A percentile compares a stretch with the other conserved stretches of the same genome.
phyloP scores from a whole-genome alignment of 2,329 filamentous ascomycete species.

The Helotiales sp. region DNA sequence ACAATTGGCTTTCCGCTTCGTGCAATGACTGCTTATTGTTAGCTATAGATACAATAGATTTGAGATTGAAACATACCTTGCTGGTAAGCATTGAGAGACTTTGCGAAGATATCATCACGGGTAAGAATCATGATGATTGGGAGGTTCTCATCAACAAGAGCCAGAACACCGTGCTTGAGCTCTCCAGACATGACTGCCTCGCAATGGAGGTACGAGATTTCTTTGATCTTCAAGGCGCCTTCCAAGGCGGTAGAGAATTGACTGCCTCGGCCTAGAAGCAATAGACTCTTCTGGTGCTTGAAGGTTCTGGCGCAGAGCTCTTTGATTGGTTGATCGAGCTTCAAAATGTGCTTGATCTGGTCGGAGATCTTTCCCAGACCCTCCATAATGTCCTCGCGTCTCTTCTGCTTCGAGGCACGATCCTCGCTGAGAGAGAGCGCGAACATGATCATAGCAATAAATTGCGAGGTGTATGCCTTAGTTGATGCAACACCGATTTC shows the following conservation, averaged over 20 bases:
- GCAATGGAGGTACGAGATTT: constrained; percentile 99
- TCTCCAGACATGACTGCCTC: constrained; percentile 99
- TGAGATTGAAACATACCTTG: constrained; percentile 63
- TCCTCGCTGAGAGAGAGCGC: constrained; percentile 95
- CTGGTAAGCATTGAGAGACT: constrained; percentile 99
- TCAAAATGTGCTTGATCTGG: constrained; percentile 89
- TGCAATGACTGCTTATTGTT: constrained; percentile 71
- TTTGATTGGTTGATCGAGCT: constrained; percentile 93
- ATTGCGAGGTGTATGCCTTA: constrained; percentile 99
- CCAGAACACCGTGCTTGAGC: constrained; percentile 97
- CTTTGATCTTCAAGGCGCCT: constrained; percentile 98
- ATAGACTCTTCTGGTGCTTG: constrained; percentile 95
- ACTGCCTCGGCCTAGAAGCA: constrained; percentile 90
- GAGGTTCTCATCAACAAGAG: constrained; percentile 95
- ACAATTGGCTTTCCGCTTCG: constrained; percentile 95
- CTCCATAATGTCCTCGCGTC: constrained; percentile 94
- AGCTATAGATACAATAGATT: constrained; percentile 24
- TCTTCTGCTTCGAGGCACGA: constrained; percentile 87
- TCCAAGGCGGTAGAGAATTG: constrained; percentile 97
- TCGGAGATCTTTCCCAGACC: constrained; percentile 83
- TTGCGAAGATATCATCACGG: constrained; percentile 92
- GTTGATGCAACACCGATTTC: constrained; percentile 99
- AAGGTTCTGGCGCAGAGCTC: constrained; percentile 87
- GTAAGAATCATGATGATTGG: constrained; percentile 99
- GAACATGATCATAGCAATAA: constrained; percentile 99